These are phyloP conservation scores for Samsoniella hepiali DNA, from an alignment of 2,329 filamentous ascomycete species.

Conservation along the genomic window DNA sequence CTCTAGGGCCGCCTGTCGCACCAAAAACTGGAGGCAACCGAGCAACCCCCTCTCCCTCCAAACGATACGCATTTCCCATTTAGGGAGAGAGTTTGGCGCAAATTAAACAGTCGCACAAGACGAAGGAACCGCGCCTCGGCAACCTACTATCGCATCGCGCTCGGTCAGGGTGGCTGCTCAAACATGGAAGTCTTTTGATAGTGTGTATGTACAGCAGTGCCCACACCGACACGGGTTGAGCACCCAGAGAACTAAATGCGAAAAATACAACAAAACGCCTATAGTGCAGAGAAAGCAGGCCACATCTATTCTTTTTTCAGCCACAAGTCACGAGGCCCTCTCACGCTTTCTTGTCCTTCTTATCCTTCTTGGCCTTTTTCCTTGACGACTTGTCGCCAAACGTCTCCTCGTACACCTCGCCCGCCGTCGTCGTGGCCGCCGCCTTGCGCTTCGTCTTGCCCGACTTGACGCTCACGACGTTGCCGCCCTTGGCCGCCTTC, in stretches of 20 bases:
- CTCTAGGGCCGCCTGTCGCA: not conserved
- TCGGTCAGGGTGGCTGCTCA: not conserved
- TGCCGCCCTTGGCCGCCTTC: conserved; percentile 51
- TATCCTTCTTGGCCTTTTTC: conserved; percentile 49
- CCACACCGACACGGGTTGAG: not conserved
- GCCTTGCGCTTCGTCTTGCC: conserved; percentile 74
- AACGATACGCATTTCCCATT: too few species aligned
- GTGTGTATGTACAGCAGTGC: conserved; percentile 6
- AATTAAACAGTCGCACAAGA: conserved; percentile 7
- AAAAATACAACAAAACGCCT: not conserved
- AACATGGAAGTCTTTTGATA: not conserved
- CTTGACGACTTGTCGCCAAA: conserved; percentile 53
- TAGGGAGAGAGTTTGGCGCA: not conserved
- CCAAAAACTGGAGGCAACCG: not conserved
- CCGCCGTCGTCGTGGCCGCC: conserved; percentile 44
- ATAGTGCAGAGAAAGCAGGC: not conserved
- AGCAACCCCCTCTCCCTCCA: too few species aligned
- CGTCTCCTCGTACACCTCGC: conserved; percentile 60
- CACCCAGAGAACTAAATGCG: not conserved
- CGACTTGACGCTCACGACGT: conserved; percentile 79
- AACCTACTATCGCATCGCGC: not conserved
- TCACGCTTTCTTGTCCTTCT: conserved; percentile 30
- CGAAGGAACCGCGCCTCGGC: not conserved
- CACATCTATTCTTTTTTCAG: not conserved
- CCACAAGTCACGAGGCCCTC: too few species aligned